Conservation (phyloP, 345 rosid genomes). For the Hirschfeldia incana region DNA sequence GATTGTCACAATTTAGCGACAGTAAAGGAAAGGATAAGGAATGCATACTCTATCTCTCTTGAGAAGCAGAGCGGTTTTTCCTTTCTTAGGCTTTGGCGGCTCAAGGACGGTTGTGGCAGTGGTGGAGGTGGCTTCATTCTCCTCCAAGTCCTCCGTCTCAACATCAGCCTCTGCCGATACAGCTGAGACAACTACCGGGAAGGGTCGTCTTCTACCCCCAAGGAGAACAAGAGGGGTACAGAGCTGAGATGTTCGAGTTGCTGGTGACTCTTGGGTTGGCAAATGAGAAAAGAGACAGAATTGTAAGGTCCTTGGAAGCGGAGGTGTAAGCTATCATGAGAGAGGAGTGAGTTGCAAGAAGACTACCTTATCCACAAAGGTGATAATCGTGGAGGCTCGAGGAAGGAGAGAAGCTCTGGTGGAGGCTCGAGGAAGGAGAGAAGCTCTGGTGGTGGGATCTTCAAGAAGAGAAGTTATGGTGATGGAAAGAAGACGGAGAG, state of each 20-base stretch:
- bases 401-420: no score
- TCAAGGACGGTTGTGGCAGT: constrained; percentile 43
- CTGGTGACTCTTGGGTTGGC: constrained; percentile 51
- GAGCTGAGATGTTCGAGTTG: constrained; percentile 29
- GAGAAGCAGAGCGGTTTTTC: constrained; percentile 77
- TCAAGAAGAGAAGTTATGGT: no score
- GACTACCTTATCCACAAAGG: no score
- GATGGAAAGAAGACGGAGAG: no score
- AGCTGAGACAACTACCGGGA: constrained; percentile 44
- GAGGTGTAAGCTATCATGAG: constrained; percentile 51
- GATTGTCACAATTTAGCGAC: not conserved
- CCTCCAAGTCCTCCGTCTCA: constrained; percentile 39
- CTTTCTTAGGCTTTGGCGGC: constrained; percentile 75
- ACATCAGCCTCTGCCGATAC: constrained; percentile 53
- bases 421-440: no score
- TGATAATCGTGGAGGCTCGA: no score
- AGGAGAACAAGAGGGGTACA: constrained; percentile 47
- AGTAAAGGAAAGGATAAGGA: not conserved
- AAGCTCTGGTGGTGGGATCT: no score
- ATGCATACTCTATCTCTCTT: constrained; percentile 84
- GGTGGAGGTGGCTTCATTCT: constrained; percentile 31
- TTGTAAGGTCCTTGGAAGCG: constrained; percentile 52
- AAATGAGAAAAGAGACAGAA: constrained; percentile 52
- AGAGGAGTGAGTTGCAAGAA: constrained; percentile 44
- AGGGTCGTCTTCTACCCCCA: constrained; percentile 30